Base-by-base conservation (phyloP, 768 basidiomycete genomes). In the Phylloporus arenicola region DNA sequence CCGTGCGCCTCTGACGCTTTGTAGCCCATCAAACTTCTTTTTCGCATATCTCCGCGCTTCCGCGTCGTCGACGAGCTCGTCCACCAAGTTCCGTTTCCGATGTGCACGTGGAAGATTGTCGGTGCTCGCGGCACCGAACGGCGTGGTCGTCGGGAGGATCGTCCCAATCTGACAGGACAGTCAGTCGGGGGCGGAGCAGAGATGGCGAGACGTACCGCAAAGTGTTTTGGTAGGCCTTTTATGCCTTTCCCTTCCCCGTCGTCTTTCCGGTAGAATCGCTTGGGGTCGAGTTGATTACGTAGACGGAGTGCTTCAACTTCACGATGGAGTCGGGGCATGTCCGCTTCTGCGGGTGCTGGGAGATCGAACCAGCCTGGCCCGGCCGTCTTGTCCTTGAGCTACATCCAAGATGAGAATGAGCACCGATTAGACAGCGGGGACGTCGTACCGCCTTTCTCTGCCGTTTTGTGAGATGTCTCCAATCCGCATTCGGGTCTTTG, bases 21-120 rank as follows among this genome's bases (percentile, higher is more conserved):
- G 85, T 42, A 92, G 69, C 46, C 90, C 87, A 54, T 80, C 79
- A 69, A 92, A 93, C 72, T 94, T 94, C 72, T 80, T 83, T 72
- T 93, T 93, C n/a, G 92, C 86, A 63, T 93, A 93, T 53, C 84
- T 77, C 64, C 81, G 82, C 24, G 88, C 80, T 68, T 92, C 88
- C 3, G 88, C 84, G 70, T 94, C 92, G 59, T 88, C 88, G 45
- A 94, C 81, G 31, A 95, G 75, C 60, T 94, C 92, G 54, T 93
- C 91, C 20, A 96, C 87, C 41, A 93, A 69, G 5, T 86, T 89
- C 53, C 90, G 77, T 69, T 93, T 92, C 52, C 91, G 73, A 53
- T 80, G 72, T 6, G 82, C 75, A 29, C 80, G 75, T 25, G 82
- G 74, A 48, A 92, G 79, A 62, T 90, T 92, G 53, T 89, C 86